Evolutionary conservation across 164 flowering plant species (phyloP), one percentile per base, ranked within the genome.

Genomic region (Annona squamosa): DNA sequence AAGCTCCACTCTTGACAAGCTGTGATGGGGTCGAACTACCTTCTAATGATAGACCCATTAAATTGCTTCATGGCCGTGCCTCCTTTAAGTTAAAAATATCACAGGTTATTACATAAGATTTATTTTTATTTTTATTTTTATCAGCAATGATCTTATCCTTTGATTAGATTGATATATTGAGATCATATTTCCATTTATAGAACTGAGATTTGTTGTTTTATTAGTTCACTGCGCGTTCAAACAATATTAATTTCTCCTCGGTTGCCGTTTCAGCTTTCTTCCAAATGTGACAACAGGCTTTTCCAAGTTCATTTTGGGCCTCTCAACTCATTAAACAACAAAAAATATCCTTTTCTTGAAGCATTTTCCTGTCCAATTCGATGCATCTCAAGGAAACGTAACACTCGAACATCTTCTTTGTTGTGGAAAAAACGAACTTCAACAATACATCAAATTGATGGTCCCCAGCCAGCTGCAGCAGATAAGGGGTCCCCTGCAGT

Each of bases 81-180:
- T 87, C 97, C 66, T 91, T 94, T 76, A 91, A 88, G 83, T 89
- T 94, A 48, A 94, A 88, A 76, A 89, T 93, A 76, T 88, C 98
- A 72, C 97, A 88, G 97, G 98, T 93, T 72, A 66, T 78, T 71
- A 46, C 47, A 16, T 41, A 56, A 5, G 63, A 52, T 26, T 26
- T 26, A 26, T 26, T 26, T 26, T 26, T 26, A 26, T 26, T 26
- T 26, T 26, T 26, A 26, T 26, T 26, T 26, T 26, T 26, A 26
- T 26, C 37, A 26, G 37, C 37, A 26, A 26, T 10, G 59, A 52
- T 52, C 7, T 66, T 66, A n/a, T 42, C 43, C 45, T 66, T 66
- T 13, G 16, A 42, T 13, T 43, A 42, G 16, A 2, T 44, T 42
- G 19, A n/a, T 66, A 46, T 42, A 66, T 66, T 42, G 68, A 12